Evolutionary conservation across 179 eudicot species (phyloP).

Genomic region (Camellia oleifera): DNA sequence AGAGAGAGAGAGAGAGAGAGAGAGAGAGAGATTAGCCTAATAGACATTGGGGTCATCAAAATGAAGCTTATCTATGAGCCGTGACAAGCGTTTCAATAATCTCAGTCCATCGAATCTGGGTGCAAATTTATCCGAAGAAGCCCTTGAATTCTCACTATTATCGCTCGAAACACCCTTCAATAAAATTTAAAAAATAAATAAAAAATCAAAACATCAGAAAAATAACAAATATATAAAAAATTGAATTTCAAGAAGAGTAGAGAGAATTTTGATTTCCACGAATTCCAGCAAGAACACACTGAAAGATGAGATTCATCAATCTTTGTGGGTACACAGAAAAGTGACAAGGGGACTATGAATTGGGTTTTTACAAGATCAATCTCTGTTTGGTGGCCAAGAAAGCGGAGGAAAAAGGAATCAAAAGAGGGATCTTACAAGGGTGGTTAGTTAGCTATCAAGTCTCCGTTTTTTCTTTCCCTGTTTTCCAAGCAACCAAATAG

Average conservation of each 20-base stretch:
- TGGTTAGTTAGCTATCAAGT: neutral
- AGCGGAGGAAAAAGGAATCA: neutral
- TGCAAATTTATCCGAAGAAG: constrained; percentile 32
- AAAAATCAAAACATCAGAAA: neutral
- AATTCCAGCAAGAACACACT: neutral
- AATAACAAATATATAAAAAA: neutral
- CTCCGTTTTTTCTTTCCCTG: neutral
- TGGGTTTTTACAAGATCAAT: neutral
- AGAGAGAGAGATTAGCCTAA: too few species aligned
- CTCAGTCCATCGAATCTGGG: constrained; percentile 53
- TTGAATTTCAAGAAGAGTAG: too few species aligned
- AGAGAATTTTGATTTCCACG: too few species aligned
- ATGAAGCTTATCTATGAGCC: constrained; percentile 41
- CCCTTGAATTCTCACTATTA: neutral
- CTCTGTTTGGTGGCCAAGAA: constrained; percentile 3
- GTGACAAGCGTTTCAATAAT: constrained; percentile 50
- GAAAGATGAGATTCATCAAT: neutral
- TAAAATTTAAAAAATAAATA: neutral
- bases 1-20: too few species aligned
- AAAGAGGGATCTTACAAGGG: neutral
- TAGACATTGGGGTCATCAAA: neutral
- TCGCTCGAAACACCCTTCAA: constrained; percentile 8
- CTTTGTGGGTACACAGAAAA: neutral
- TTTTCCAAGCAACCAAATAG: constrained; percentile 12
- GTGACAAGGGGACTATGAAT: neutral